These are phyloP conservation scores for Rubus idaeus DNA, from an alignment of 306 rosid genomes.

Conservation along the genomic window DNA sequence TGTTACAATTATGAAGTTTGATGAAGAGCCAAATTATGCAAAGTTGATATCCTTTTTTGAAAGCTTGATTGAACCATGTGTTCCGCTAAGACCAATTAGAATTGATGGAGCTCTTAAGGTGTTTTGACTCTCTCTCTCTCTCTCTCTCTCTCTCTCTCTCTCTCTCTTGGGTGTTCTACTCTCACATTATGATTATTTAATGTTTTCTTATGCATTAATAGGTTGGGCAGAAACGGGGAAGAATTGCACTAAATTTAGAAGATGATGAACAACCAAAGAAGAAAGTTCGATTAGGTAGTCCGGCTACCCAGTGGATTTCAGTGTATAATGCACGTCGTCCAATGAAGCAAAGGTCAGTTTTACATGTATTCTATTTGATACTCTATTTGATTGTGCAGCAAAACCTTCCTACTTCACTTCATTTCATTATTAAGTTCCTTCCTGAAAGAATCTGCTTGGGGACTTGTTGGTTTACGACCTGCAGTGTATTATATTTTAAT, in stretches of 20 bases:
- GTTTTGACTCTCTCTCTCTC: not conserved
- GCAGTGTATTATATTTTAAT: not conserved
- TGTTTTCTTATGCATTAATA: constrained; percentile 26
- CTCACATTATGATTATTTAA: constrained; percentile 16
- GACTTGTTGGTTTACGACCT: not conserved
- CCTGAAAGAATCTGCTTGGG: not conserved
- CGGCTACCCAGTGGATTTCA: constrained; percentile 94
- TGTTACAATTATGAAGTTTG: constrained; percentile 82
- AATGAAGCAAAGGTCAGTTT: constrained; percentile 85
- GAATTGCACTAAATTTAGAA: constrained; percentile 73
- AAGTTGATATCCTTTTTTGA: constrained; percentile 81
- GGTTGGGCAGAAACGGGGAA: constrained; percentile 92
- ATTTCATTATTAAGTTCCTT: not conserved
- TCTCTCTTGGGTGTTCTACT: constrained; percentile 6
- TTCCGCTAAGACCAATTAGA: constrained; percentile 73
- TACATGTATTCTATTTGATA: constrained; percentile 17
- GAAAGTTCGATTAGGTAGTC: constrained; percentile 86
- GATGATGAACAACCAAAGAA: constrained; percentile 97
- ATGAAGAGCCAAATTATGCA: constrained; percentile 90
- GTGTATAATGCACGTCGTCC: constrained; percentile 93
- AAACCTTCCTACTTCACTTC: not conserved
- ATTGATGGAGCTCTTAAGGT: constrained; percentile 97
- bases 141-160: not conserved
- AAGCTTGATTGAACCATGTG: constrained; percentile 73
- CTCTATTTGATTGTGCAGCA: not conserved